Percentiles rank a stretch among this genome's conserved stretches.
phyloP scores from a whole-genome alignment of 192 early-diverging fungal species.

The Backusella tarrabulga region DNA sequence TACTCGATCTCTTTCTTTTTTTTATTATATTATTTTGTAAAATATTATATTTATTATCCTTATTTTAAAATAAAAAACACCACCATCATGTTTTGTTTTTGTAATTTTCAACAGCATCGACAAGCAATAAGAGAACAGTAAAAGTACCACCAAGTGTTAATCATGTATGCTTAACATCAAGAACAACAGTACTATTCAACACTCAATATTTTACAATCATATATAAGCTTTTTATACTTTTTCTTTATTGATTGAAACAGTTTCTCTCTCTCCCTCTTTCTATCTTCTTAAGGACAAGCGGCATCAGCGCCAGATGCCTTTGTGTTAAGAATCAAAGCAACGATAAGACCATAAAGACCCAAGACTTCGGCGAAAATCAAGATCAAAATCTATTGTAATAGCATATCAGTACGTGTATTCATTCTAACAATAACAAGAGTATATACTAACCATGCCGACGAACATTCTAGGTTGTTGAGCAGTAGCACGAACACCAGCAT shows the following conservation, averaged over 20 bases:
- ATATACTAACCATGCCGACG: slow-evolving; percentile 73
- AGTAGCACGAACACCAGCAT: slow-evolving; percentile 89
- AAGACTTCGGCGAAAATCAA: slow-evolving; percentile 99
- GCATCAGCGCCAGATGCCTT: slow-evolving; percentile 51
- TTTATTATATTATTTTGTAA: background rate
- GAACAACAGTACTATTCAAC: too few species aligned
- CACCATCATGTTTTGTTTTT: too few species aligned
- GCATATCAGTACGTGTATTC: background rate
- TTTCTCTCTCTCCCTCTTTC: background rate
- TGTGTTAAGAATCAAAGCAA: slow-evolving; percentile 97
- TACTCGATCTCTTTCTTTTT: background rate
- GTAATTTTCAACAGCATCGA: background rate
- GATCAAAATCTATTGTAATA: slow-evolving; percentile 66
- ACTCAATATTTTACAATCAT: background rate
- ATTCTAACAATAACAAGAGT: background rate
- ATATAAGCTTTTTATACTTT: background rate
- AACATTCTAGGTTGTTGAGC: slow-evolving; percentile 90
- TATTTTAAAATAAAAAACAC: background rate
- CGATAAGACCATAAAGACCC: slow-evolving; percentile 95
- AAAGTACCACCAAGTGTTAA: too few species aligned
- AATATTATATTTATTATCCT: background rate
- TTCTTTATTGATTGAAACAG: background rate
- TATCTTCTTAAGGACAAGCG: slow-evolving; percentile 7
- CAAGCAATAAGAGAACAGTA: too few species aligned
- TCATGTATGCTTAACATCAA: too few species aligned